Base-by-base conservation (phyloP, 1,284 basidiomycete genomes). In the Marasmius tenuissimus region DNA sequence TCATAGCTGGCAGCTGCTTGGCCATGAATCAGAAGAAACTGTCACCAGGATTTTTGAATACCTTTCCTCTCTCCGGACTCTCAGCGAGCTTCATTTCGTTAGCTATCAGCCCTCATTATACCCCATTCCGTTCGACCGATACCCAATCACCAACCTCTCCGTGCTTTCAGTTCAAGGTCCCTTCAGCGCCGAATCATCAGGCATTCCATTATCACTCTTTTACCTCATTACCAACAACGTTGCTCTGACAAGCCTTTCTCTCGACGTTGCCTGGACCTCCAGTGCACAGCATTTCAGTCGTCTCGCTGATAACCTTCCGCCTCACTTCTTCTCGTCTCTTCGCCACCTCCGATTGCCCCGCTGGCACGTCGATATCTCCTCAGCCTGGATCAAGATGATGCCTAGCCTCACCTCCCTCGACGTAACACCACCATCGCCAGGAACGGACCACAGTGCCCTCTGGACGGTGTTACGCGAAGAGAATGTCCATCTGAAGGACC, bases 401-500 rank as follows among this genome's bases (percentile, higher is more conserved):
- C 52, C 52, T 3, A 14, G 12, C 12, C 37, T 54, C 14, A 35
- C 52, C 35, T 34, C 52, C 12, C 52, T 54, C 27, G 52, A 54
- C 34, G 34, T 54, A 8, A 54, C 52, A 16, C 45, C 20, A 47
- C 45, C 45, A 8, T 20, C 45, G 20, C 8, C 45, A 47, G 37
- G 34, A 14, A 18, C 20, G 4, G 34, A 14, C 27, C n/a, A 37
- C 9, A 38, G n/a, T 10, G 34, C 12, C 9, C 52, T 69, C 12
- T 70, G 68, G 67, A 60, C 60, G 20, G 58, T 62, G 7, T 59
- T 70, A n/a, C 61, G 60, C 14, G 55, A 61, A 18, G 65, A 65
- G 52, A 50, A 62, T 42, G 68, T 70, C 18, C 60, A 60, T 22
- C 56, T 70, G 3, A 64, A 61, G 55, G 62, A 65, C n/a, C 61